Conservation (phyloP, 2,329 filamentous ascomycete genomes). For the Stachybotrys elegans region DNA sequence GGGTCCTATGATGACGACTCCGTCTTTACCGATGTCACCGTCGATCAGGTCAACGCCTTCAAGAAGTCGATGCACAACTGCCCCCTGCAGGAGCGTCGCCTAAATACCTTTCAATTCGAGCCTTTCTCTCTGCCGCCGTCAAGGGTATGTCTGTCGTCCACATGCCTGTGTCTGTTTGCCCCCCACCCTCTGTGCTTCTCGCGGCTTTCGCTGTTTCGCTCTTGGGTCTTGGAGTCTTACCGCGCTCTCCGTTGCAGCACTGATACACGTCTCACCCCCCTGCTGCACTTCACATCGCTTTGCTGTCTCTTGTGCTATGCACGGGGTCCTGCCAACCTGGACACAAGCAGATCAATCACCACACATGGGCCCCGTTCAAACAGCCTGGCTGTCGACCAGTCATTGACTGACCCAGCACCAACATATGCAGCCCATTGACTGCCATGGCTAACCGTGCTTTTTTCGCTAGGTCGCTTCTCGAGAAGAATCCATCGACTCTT, state of each 20-base stretch:
- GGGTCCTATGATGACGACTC: constrained; percentile 13
- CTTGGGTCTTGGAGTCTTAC: not conserved
- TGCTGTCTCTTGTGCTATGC: too few relatives aligned
- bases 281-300: constrained; percentile 1
- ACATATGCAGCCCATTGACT: constrained; percentile 4
- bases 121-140: constrained; percentile 83
- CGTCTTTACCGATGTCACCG: constrained; percentile 37
- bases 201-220: not conserved
- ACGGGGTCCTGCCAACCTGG: too few relatives aligned
- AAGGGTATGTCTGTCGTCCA: constrained; percentile 65
- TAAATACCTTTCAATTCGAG: constrained; percentile 86
- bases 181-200: not conserved
- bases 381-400: too few relatives aligned
- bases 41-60: constrained; percentile 65
- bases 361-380: too few relatives aligned
- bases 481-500: constrained; percentile 56
- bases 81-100: constrained; percentile 73
- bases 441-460: constrained; percentile 21
- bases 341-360: too few relatives aligned
- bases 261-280: not conserved
- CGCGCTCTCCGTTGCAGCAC: not conserved
- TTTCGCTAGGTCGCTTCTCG: constrained; percentile 50
- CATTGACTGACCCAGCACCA: too few relatives aligned
- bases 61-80: constrained; percentile 68
- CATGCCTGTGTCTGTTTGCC: not conserved